Base-by-base conservation (phyloP, 257 asterid genomes). In the Primulina eburnea region DNA sequence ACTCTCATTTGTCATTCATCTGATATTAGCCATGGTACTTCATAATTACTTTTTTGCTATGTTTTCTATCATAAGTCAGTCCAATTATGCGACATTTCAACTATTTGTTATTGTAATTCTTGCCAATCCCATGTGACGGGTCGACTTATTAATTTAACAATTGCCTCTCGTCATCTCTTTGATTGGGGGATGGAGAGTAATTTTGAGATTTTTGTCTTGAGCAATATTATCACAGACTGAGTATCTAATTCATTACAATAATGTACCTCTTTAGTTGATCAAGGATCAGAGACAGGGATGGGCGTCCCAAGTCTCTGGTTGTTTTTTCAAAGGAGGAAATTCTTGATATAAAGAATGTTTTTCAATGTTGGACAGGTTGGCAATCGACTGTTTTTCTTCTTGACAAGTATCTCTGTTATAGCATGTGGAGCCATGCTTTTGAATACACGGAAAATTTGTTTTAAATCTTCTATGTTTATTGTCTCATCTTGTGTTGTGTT, bases 351-450 rank as follows among this genome's bases (percentile, higher is more conserved):
- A 62, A 73, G 73, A 17, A 69, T 82, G 57, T 50, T 5, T 50
- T 80, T 73, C 75, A 75, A 82, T 70, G 78, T 70, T 71, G 82
- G 85, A 81, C 87, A 86, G 91, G 86, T 82, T 88, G 85, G 87
- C 82, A 5, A 50, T 50, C 1, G 57, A 50, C 57, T 50, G 20
- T 5, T 50, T 50, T 50, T 50, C 21, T 14, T 50, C 21, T 50
- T 50, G 57, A 50, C 57, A 50, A 1, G 2, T 4, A 50, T 17
- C 57, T 17, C 20, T 50, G 21, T 50, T 50, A 50, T 16, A 14
- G 57, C 21, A 50, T 16, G 57, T 50, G 57, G 57, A 50, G 21
- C 57, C 21, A 50, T 5, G 57, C 0, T 50, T 50, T 50, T 50
- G 57, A 50, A 43, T 43, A 14, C 55, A 12, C 6, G 17, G n/a